A percentile compares a stretch with the other conserved stretches of the same genome.
Evolutionary conservation across 768 basidiomycete genomes (phyloP).

Genomic region (Leucocoprinus birnbaumii): DNA sequence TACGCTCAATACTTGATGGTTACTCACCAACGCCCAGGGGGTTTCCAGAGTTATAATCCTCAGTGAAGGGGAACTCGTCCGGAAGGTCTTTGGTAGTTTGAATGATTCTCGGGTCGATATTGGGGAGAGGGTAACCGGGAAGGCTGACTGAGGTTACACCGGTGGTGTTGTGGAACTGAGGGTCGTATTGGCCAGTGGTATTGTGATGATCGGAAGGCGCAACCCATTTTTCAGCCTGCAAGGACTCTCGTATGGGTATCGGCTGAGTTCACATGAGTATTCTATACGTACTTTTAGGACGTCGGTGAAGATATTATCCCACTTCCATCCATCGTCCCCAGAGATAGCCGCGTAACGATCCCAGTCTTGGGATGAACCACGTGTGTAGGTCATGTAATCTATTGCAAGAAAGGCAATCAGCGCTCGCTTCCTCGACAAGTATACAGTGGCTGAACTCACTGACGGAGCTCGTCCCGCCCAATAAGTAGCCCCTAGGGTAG

Average conservation of each 20-base stretch:
- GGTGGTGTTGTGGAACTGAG: conserved; percentile 22
- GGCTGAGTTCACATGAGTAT: conserved; percentile 9
- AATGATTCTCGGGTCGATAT: conserved; percentile 17
- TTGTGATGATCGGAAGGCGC: conserved; percentile 28
- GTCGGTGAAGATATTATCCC: conserved; percentile 24
- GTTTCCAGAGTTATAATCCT: conserved; percentile 18
- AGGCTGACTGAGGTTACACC: conserved; percentile 24
- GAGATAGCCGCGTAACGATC: conserved; percentile 26
- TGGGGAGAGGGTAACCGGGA: conserved; percentile 18
- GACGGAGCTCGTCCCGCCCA: conserved; percentile 30
- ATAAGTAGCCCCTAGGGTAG: conserved; percentile 25
- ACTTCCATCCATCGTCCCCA: conserved; percentile 30
- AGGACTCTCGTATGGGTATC: not conserved
- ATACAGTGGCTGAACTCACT: conserved; percentile 19
- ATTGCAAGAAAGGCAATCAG: not conserved
- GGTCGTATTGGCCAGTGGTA: conserved; percentile 28
- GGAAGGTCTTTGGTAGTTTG: conserved; percentile 8
- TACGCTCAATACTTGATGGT: no score
- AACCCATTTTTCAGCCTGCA: conserved; percentile 26
- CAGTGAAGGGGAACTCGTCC: conserved; percentile 11
- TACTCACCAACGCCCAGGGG: not conserved
- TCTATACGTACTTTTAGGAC: not conserved
- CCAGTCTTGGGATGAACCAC: conserved; percentile 24
- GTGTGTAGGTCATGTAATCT: conserved; percentile 22
- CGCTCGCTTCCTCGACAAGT: not conserved